phyloP scores from a whole-genome alignment of 345 rosid genomes.

The Moricandia moricandioides region DNA sequence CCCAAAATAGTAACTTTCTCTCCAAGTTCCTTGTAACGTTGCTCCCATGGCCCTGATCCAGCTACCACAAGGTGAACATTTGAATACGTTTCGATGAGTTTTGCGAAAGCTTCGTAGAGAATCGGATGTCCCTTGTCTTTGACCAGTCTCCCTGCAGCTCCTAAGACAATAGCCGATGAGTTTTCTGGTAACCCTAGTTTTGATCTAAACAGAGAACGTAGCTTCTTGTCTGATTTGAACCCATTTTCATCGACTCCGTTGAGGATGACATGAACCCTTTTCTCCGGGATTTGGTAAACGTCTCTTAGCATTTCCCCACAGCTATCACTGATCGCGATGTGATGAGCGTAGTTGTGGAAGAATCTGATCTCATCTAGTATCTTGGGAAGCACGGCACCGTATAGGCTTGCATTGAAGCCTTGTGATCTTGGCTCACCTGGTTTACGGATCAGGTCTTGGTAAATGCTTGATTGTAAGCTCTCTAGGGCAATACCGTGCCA shows the following conservation, averaged over 20 bases:
- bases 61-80: slow-evolving; percentile 65
- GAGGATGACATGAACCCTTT: slow-evolving; percentile 85
- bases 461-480: slow-evolving; percentile 71
- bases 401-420: slow-evolving; percentile 46
- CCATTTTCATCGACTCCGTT: slow-evolving; percentile 81
- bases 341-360: slow-evolving; percentile 74
- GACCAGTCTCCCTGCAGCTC: slow-evolving; percentile 90
- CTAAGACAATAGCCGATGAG: slow-evolving; percentile 59
- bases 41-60: slow-evolving; percentile 93
- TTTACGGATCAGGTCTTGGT: slow-evolving; percentile 71
- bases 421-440: slow-evolving; percentile 61
- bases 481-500: slow-evolving; percentile 97
- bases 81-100: slow-evolving; percentile 40
- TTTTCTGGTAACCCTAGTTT: slow-evolving; percentile 52
- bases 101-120: slow-evolving; percentile 61
- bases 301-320: slow-evolving; percentile 96
- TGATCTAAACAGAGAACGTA: slow-evolving; percentile 58
- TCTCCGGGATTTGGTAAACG: slow-evolving; percentile 76
- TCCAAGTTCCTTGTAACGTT: slow-evolving; percentile 69
- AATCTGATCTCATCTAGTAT: slow-evolving; percentile 79
- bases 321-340: slow-evolving; percentile 90
- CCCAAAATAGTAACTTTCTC: slow-evolving; percentile 61
- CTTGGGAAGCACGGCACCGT: slow-evolving; percentile 62
- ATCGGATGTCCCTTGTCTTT: slow-evolving; percentile 94
- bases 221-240: slow-evolving; percentile 42